Percentiles rank a stretch among this genome's conserved stretches.
These are phyloP conservation scores for Gossypium rotundifolium DNA, from an alignment of 345 rosid species.

Conservation along the genomic window DNA sequence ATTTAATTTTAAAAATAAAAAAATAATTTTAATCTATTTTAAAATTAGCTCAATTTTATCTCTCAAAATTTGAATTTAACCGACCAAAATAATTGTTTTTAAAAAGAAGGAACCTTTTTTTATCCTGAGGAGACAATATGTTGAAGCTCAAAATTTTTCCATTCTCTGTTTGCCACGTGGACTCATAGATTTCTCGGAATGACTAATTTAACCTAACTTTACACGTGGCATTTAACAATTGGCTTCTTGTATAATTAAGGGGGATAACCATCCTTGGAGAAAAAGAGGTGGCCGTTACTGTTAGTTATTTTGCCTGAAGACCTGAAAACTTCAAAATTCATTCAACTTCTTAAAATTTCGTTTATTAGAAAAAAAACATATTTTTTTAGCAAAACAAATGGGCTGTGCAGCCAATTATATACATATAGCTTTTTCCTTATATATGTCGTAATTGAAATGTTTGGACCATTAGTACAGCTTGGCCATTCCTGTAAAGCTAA, in stretches of 20 bases:
- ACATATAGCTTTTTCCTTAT: neutral
- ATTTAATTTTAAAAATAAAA: neutral
- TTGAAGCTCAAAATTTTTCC: neutral
- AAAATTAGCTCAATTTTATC: too few relatives aligned
- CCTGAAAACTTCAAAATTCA: neutral
- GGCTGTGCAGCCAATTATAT: neutral
- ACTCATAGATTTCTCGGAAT: neutral
- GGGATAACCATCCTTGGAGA: neutral
- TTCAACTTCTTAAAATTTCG: neutral
- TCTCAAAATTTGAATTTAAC: too few relatives aligned
- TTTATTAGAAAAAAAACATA: neutral
- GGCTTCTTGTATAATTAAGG: neutral
- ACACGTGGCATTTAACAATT: neutral
- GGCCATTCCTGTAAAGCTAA: constrained; percentile 14
- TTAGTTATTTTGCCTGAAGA: constrained; percentile 5
- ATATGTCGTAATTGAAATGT: neutral
- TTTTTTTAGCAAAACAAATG: neutral
- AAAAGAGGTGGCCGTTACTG: constrained; percentile 6
- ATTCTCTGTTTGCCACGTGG: neutral
- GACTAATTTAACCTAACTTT: neutral
- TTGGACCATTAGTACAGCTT: neutral
- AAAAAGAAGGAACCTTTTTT: neutral
- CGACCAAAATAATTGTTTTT: too few relatives aligned
- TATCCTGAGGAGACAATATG: too few relatives aligned
- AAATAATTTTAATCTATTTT: neutral